Evolutionary conservation across 2,329 filamentous ascomycete genomes (phyloP), one percentile per base, ranked within the genome.

Genomic region (Leptographium radiaticola): DNA sequence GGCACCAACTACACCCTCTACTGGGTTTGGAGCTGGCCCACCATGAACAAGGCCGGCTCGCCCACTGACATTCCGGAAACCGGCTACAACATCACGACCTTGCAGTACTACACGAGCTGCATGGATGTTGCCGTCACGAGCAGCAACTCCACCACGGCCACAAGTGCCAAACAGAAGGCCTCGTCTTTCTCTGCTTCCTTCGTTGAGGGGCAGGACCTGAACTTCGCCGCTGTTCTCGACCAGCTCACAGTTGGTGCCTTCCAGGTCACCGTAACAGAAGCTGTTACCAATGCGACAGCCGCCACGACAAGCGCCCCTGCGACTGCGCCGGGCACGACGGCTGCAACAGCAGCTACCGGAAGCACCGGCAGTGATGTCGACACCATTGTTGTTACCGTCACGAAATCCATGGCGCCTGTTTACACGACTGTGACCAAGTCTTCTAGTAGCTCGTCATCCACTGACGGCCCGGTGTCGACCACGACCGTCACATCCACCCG

Each of bases 1-100:
- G 81, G 81, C 46, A 77, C 82, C 34, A 75, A 76, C 33, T 87
- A 90, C 66, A 91, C 89, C 4, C 70, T 95, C 51, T 95, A 95
- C 74, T 97, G 91, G 91, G 84, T 96, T 47, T 97, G 93, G 93
- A 86, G 95, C 67, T 98, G 89, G 88, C 84, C 85, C 3, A 83
- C 80, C 15, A 72, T 81, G 64, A 66, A 67, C 60, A 54, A 66
- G 50, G 63, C 68, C 46, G 60, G 62, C 18, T 59, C 62, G 51
- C 57, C 60, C 34, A 61, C 59, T 43, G 56, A 59, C 39, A 64
- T 67, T 16, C 64, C 62, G 20, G 71, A 68, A 48, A 57, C 59
- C 68, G 57, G 70, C 40, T 55, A 57, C 47, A 59, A 60, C 4
- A 59, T 70, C 54, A 60, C 60, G 18, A 62, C 60, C 3, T 62